Percentiles rank a stretch among this genome's conserved stretches.
Conservation (phyloP, 129 eudicot species). For the Flaveria trinervia region DNA sequence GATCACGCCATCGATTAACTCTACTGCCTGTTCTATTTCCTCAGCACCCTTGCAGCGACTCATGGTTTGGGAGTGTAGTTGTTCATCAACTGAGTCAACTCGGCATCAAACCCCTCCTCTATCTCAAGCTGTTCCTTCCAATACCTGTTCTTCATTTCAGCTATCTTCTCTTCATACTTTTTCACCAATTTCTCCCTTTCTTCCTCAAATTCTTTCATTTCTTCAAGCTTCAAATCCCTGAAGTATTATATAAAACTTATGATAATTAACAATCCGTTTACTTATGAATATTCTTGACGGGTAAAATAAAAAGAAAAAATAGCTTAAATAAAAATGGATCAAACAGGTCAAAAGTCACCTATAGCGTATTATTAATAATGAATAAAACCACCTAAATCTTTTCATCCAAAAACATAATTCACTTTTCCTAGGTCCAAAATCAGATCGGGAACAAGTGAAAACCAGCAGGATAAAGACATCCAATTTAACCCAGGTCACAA, state of each 20-base stretch:
- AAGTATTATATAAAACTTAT: neutral
- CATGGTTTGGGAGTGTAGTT: slow-evolving; percentile 3
- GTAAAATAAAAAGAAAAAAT: neutral
- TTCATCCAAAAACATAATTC: too few species aligned
- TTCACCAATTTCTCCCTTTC: slow-evolving; percentile 28
- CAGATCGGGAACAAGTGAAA: too few species aligned
- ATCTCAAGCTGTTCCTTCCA: slow-evolving; percentile 13
- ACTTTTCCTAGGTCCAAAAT: too few species aligned
- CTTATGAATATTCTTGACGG: neutral
- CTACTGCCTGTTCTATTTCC: neutral
- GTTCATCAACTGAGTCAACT: slow-evolving; percentile 18
- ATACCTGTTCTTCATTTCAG: slow-evolving; percentile 17
- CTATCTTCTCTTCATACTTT: slow-evolving; percentile 12
- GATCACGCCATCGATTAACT: neutral
- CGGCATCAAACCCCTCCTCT: slow-evolving; percentile 9
- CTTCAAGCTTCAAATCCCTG: slow-evolving; percentile 29
- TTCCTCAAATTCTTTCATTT: slow-evolving; percentile 36
- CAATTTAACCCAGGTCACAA: too few species aligned
- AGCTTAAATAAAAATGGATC: neutral
- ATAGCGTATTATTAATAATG: neutral
- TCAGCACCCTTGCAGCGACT: neutral
- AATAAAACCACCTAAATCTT: too few species aligned
- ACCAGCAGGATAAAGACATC: too few species aligned
- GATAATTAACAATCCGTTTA: too few species aligned
- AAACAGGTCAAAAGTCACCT: neutral